A percentile compares a stretch with the other conserved stretches of the same genome.
These are phyloP conservation scores for Zalaria sp. DNA, from an alignment of 2,329 filamentous ascomycete genomes.

Conservation along the genomic window DNA sequence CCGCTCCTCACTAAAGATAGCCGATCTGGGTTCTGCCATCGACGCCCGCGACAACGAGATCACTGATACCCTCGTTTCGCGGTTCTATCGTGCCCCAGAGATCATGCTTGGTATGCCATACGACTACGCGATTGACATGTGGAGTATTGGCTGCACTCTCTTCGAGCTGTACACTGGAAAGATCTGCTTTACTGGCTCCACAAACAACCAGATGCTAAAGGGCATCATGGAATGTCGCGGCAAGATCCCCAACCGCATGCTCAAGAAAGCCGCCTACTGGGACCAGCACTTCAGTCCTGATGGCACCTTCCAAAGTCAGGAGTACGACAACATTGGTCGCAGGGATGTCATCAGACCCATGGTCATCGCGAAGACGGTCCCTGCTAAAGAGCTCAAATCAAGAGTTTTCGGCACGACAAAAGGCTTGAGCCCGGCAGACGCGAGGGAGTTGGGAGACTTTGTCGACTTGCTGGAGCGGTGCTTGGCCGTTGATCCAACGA, in stretches of 20 bases:
- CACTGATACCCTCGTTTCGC: slow-evolving; percentile 87
- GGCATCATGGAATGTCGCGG: slow-evolving; percentile 93
- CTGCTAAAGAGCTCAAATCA: slow-evolving; percentile 59
- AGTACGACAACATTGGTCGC: slow-evolving; percentile 75
- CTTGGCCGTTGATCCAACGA: slow-evolving; percentile 79
- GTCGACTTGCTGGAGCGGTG: slow-evolving; percentile 80
- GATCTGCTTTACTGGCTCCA: slow-evolving; percentile 86
- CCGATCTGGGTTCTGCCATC: slow-evolving; percentile 91
- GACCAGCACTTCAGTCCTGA: slow-evolving; percentile 71
- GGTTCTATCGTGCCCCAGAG: slow-evolving; percentile 94
- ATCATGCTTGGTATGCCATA: slow-evolving; percentile 95
- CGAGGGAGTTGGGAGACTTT: slow-evolving; percentile 68
- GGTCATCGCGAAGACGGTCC: slow-evolving; percentile 51
- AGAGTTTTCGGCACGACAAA: slow-evolving; percentile 54
- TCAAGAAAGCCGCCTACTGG: slow-evolving; percentile 67
- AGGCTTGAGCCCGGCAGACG: slow-evolving; percentile 59
- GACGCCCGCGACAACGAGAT: slow-evolving; percentile 83
- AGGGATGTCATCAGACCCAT: slow-evolving; percentile 61
- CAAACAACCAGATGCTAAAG: slow-evolving; percentile 97
- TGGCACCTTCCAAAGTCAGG: slow-evolving; percentile 70
- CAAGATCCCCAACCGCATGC: slow-evolving; percentile 77
- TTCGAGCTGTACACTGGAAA: slow-evolving; percentile 97
- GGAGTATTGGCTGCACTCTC: slow-evolving; percentile 93
- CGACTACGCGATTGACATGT: slow-evolving; percentile 89
- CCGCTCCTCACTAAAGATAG: slow-evolving; percentile 79